These are phyloP conservation scores for Benincasa hispida DNA, from an alignment of 306 rosid species.

Conservation along the genomic window DNA sequence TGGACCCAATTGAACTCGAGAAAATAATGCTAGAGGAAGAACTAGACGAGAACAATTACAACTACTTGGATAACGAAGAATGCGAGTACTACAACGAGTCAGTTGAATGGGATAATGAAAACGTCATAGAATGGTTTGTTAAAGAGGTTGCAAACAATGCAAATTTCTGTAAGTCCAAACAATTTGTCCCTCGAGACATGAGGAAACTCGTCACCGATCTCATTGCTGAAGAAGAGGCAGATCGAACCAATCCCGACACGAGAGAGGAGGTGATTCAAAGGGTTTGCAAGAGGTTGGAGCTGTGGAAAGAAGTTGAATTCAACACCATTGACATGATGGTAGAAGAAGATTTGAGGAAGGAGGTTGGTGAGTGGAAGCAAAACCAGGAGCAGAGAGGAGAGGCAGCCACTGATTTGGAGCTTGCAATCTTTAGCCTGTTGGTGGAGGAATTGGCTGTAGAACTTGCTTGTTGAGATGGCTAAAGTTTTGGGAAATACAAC, in stretches of 20 bases:
- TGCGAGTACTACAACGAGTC: background rate
- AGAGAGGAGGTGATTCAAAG: conserved; percentile 33
- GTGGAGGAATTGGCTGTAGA: conserved; percentile 68
- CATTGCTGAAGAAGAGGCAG: conserved; percentile 48
- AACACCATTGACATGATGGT: conserved; percentile 99
- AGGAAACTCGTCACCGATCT: conserved; percentile 53
- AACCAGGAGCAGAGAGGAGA: conserved; percentile 27
- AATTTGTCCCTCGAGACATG: conserved; percentile 26
- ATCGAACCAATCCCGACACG: background rate
- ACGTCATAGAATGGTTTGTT: conserved; percentile 15
- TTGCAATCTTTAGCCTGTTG: conserved; percentile 39
- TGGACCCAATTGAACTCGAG: conserved; percentile 78
- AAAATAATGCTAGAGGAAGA: conserved; percentile 51
- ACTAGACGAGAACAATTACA: conserved; percentile 9
- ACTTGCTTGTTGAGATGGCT: conserved; percentile 19
- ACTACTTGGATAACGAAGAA: conserved; percentile 4
- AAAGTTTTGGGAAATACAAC: background rate
- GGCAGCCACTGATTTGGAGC: conserved; percentile 46
- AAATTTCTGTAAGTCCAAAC: conserved; percentile 8
- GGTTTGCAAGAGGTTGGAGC: conserved; percentile 45
- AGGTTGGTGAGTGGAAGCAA: conserved; percentile 45
- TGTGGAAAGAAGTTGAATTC: conserved; percentile 63
- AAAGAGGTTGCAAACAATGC: conserved; percentile 25
- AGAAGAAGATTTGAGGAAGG: conserved; percentile 58
- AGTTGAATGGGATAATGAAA: conserved; percentile 13